phyloP scores from a whole-genome alignment of 768 basidiomycete species.

The Mycena sanguinolenta region DNA sequence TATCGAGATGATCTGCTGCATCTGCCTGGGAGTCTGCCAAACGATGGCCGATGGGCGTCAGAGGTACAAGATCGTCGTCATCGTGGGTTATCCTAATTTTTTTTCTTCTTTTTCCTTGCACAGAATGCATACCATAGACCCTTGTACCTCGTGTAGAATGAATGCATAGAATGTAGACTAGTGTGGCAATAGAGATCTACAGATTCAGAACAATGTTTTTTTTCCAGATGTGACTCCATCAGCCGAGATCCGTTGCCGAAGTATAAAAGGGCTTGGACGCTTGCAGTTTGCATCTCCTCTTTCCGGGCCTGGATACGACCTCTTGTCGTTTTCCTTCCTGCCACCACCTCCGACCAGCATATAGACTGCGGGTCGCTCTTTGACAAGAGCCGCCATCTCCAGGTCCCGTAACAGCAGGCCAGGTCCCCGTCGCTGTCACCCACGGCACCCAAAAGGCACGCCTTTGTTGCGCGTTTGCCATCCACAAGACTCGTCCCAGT shows the following conservation, averaged over 20 bases:
- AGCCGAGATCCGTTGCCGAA: too few species aligned
- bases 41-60: not conserved
- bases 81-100: too few species aligned
- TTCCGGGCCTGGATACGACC: constrained; percentile 60
- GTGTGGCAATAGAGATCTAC: too few species aligned
- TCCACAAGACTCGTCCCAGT: constrained; percentile 37
- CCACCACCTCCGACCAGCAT: constrained; percentile 53
- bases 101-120: not conserved
- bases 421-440: constrained; percentile 45
- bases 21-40: not conserved
- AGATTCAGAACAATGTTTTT: not conserved
- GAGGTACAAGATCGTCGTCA: too few species aligned
- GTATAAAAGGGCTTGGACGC: not conserved
- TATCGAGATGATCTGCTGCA: not conserved
- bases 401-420: constrained; percentile 41
- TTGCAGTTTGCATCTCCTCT: constrained; percentile 38
- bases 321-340: constrained; percentile 54
- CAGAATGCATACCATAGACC: too few species aligned
- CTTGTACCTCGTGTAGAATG: too few species aligned
- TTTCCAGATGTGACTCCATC: not conserved
- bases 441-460: constrained; percentile 82
- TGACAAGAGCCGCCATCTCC: constrained; percentile 14
- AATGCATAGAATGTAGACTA: too few species aligned
- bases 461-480: constrained; percentile 95
- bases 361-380: constrained; percentile 53